These are phyloP conservation scores for Linnemannia schmuckeri DNA, from an alignment of 192 early-diverging fungal genomes.

Conservation along the genomic window DNA sequence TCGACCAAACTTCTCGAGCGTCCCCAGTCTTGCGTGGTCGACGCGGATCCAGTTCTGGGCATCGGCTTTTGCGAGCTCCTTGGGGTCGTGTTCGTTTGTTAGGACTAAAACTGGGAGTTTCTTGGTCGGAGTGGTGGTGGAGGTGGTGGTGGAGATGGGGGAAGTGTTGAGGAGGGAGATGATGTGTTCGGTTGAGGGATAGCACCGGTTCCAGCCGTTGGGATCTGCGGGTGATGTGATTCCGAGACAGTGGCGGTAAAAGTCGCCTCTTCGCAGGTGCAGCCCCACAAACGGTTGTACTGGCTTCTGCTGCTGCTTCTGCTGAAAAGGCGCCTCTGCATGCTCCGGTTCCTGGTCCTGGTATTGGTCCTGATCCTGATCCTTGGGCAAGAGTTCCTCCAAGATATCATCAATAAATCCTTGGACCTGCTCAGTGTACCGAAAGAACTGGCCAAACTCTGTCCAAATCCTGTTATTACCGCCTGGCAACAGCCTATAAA, in stretches of 20 bases:
- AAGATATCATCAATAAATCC: conserved; percentile 34
- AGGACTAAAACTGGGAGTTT: conserved; percentile 36
- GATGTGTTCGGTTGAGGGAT: conserved; percentile 40
- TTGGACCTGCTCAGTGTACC: conserved; percentile 28
- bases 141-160: not conserved
- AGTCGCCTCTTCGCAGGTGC: conserved; percentile 42
- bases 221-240: conserved; percentile 48
- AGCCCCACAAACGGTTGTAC: conserved; percentile 31
- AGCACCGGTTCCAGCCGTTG: conserved; percentile 55
- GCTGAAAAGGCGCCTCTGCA: conserved; percentile 25
- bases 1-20: conserved; percentile 32
- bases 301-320: not conserved
- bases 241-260: conserved; percentile 38
- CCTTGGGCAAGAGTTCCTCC: conserved; percentile 14
- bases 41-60: conserved; percentile 46
- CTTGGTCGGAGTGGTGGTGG: not conserved
- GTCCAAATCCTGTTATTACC: conserved; percentile 36
- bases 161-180: conserved; percentile 26
- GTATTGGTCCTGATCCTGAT: not conserved
- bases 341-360: not conserved
- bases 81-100: conserved; percentile 41
- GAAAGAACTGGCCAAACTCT: conserved; percentile 51
- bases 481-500: conserved; percentile 42
- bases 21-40: conserved; percentile 29
- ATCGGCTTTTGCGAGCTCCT: conserved; percentile 41